Percentiles rank a stretch among this genome's conserved stretches.
phyloP scores from a whole-genome alignment of 805 yeast species.

The Lipomyces japonicus region DNA sequence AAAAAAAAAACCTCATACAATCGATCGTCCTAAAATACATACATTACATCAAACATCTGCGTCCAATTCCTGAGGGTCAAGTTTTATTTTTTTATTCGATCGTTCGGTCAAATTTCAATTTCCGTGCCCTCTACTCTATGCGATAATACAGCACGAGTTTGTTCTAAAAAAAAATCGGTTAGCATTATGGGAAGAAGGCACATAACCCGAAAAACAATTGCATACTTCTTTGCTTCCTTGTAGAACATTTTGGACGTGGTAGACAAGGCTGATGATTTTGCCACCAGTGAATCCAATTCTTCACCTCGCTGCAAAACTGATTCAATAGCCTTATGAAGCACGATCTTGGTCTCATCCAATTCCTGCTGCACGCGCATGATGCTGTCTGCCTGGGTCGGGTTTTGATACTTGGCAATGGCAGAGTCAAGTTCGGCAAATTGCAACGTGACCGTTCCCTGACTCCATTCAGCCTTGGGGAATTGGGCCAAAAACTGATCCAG shows the following conservation, averaged over 20 bases:
- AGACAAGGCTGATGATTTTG: constrained; percentile 89
- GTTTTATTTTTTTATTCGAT: too few species aligned
- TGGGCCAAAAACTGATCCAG: constrained; percentile 84
- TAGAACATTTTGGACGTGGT: constrained; percentile 89
- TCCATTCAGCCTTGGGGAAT: constrained; percentile 77
- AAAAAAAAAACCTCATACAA: not conserved
- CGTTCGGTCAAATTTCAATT: too few species aligned
- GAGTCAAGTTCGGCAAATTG: constrained; percentile 58
- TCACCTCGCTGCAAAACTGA: constrained; percentile 94
- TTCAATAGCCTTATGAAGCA: constrained; percentile 92
- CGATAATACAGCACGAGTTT: constrained; percentile 79
- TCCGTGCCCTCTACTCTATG: constrained; percentile 41
- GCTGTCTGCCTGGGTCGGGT: constrained; percentile 95
- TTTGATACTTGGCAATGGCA: constrained; percentile 83
- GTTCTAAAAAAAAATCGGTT: constrained; percentile 38
- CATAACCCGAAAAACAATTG: constrained; percentile 3
- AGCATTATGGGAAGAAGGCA: not conserved
- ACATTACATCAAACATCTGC: too few species aligned
- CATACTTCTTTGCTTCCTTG: constrained; percentile 84
- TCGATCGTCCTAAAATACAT: not conserved
- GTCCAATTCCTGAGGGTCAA: too few species aligned
- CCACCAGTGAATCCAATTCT: constrained; percentile 87
- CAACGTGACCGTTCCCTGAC: constrained; percentile 33
- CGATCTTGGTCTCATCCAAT: constrained; percentile 94
- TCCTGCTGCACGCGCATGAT: constrained; percentile 97